Conservation (phyloP, 768 basidiomycete genomes). For the Lactarius hatsudake region DNA sequence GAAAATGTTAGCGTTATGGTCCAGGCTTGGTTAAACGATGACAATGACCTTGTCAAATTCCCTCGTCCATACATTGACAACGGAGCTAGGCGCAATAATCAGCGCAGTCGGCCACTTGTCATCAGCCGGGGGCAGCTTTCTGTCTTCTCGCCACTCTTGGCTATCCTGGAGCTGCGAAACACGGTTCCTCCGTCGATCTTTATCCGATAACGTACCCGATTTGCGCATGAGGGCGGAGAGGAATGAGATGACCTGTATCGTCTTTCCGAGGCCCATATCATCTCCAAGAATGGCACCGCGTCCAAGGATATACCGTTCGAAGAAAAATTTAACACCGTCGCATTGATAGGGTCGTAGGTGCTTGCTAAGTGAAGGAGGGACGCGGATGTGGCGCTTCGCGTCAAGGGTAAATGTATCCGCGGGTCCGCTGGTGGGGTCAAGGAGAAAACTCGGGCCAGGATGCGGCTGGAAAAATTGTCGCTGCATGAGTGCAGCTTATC, state of each 20-base stretch:
- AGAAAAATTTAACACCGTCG: slow-evolving; percentile 83
- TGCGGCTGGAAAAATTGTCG: slow-evolving; percentile 1
- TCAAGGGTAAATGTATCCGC: slow-evolving; percentile 54
- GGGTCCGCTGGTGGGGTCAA: slow-evolving; percentile 43
- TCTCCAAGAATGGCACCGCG: slow-evolving; percentile 87
- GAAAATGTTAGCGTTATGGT: slow-evolving; percentile 1
- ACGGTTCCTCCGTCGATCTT: slow-evolving; percentile 60
- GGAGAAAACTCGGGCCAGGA: slow-evolving; percentile 34
- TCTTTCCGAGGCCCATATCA: slow-evolving; percentile 97
- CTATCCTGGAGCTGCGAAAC: slow-evolving; percentile 66
- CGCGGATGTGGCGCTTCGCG: slow-evolving; percentile 42
- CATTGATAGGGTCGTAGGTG: slow-evolving; percentile 91
- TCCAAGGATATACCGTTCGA: slow-evolving; percentile 59
- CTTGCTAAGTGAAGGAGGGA: slow-evolving; percentile 74
- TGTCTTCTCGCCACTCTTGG: slow-evolving; percentile 48
- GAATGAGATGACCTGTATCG: slow-evolving; percentile 88
- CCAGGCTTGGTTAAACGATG: not conserved
- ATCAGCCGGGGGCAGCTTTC: slow-evolving; percentile 62
- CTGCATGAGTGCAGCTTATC: not conserved
- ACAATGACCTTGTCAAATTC: slow-evolving; percentile 74
- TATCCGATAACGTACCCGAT: slow-evolving; percentile 59
- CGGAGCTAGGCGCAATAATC: slow-evolving; percentile 82
- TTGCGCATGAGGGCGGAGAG: slow-evolving; percentile 92
- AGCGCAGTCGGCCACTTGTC: slow-evolving; percentile 82
- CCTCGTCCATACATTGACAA: slow-evolving; percentile 85